Evolutionary conservation across 1,284 basidiomycete species (phyloP).

Genomic region (Leccinum subrobustum): DNA sequence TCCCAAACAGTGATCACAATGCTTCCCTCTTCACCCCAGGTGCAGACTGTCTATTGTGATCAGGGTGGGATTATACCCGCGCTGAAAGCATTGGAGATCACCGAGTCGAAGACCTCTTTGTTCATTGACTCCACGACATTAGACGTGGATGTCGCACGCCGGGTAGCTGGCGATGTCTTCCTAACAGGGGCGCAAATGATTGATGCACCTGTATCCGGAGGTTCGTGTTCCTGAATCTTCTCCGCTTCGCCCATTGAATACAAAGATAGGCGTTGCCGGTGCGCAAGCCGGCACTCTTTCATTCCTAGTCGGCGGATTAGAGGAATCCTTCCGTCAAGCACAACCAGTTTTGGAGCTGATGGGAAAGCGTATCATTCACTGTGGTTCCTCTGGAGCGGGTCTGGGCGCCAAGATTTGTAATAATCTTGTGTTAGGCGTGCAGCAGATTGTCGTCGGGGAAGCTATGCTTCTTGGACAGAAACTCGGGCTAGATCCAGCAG

Average conservation of each 20-base stretch:
- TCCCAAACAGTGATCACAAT: constrained; percentile 79
- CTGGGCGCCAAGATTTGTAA: constrained; percentile 88
- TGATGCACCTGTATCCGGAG: constrained; percentile 90
- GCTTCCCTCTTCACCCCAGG: constrained; percentile 86
- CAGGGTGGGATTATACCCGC: constrained; percentile 59
- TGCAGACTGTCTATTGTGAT: constrained; percentile 66
- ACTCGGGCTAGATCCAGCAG: constrained; percentile 70
- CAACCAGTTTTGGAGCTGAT: constrained; percentile 66
- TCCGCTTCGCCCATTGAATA: constrained; percentile 1
- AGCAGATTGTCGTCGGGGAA: constrained; percentile 79
- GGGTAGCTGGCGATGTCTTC: constrained; percentile 57
- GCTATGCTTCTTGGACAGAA: constrained; percentile 83
- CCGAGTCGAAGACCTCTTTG: constrained; percentile 50
- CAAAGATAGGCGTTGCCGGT: constrained; percentile 66
- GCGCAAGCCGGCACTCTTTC: constrained; percentile 85
- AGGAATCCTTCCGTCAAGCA: constrained; percentile 58
- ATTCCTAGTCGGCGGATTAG: constrained; percentile 85
- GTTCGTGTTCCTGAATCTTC: constrained; percentile 40
- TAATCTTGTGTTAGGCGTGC: constrained; percentile 76
- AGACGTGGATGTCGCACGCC: constrained; percentile 71
- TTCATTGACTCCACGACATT: constrained; percentile 89
- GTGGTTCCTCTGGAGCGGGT: constrained; percentile 84
- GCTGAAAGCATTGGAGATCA: constrained; percentile 44
- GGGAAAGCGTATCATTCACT: constrained; percentile 82
- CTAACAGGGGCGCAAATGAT: constrained; percentile 72